Base-by-base conservation (phyloP, 768 basidiomycete species). In the Psilocybe sp. region DNA sequence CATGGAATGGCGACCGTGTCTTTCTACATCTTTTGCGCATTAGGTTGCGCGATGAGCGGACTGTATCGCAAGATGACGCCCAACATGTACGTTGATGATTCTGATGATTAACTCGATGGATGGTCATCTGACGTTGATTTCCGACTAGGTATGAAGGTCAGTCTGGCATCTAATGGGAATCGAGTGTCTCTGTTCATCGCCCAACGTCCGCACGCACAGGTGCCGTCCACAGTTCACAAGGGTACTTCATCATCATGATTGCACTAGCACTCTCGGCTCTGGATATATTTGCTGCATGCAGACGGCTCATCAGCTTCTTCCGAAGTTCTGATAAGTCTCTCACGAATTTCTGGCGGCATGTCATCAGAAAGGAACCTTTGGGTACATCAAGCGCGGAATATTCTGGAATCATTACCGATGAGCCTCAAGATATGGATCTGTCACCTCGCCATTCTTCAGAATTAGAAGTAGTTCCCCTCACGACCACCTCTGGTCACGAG, bases 11-110 rank as follows among this genome's bases (percentile, higher is more conserved):
- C 76, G 6, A 76, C 85, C n/a, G 44, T 80, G 23, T 69, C 72
- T 0, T 94, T 93, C 69, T 86, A 87, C 61, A 67, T 57, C 11
- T 71, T 89, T 16, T 70, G 76, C 46, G 65, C 72, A 1, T 63
- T 95, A 36, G 91, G 90, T 4, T 80, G 86, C 63, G 73, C 81
- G 12, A 68, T 85, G 16, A 86, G 85, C 58, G 75, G 76, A 2
- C 63, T 89, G 18, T 97, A 98, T 67, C 75, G 74, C 39, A 89
- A 89, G 55, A 65, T 85, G 44, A 92, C 91, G 0, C 90, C 91
- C 2, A 77, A 95, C 66, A 84, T 93, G 87, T 94, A 67, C 61
- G 86, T 75, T 48, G 54, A 69, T 58, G 36, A 35, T 38, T 19
- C 40, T 36, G 40, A 54, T 42, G 18, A 32, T 52, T 32, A 40